Conservation (phyloP, 2,329 filamentous ascomycete species). For the Hypoxylon sp. region DNA sequence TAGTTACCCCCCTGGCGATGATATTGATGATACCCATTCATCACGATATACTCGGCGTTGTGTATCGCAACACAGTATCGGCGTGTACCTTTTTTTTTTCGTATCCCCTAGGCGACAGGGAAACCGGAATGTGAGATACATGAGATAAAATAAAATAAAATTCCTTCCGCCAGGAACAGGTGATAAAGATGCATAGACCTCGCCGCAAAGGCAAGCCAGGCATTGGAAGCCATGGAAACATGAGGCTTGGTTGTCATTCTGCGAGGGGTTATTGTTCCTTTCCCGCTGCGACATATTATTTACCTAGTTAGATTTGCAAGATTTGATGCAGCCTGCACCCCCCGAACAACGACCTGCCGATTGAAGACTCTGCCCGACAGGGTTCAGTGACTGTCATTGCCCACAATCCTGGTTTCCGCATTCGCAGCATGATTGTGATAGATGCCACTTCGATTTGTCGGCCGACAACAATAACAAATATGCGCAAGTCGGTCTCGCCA, state of each 20-base stretch:
- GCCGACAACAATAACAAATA: conserved; percentile 36
- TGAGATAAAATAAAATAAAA: not conserved
- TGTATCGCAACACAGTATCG: conserved; percentile 33
- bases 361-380: conserved; percentile 46
- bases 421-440: conserved; percentile 34
- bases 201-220: conserved; percentile 26
- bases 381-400: conserved; percentile 38
- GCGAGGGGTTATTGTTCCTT: conserved; percentile 45
- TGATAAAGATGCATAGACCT: conserved; percentile 37
- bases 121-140: not conserved
- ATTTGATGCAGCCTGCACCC: conserved; percentile 41
- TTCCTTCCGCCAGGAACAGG: conserved; percentile 32
- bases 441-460: conserved; percentile 35
- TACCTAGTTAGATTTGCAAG: conserved; percentile 43
- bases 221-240: conserved; percentile 39
- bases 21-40: conserved; percentile 33
- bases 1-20: conserved; percentile 24
- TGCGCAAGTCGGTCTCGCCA: conserved; percentile 37
- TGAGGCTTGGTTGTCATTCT: conserved; percentile 45
- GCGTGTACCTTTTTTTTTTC: not conserved
- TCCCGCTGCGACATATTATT: conserved; percentile 34
- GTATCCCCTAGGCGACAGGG: conserved; percentile 1
- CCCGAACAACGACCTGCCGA: conserved; percentile 45
- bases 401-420: conserved; percentile 45
- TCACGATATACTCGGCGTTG: conserved; percentile 29